These are phyloP conservation scores for Effrenium voratum DNA, from an alignment of 73 alveolate genomes.

Conservation along the genomic window DNA sequence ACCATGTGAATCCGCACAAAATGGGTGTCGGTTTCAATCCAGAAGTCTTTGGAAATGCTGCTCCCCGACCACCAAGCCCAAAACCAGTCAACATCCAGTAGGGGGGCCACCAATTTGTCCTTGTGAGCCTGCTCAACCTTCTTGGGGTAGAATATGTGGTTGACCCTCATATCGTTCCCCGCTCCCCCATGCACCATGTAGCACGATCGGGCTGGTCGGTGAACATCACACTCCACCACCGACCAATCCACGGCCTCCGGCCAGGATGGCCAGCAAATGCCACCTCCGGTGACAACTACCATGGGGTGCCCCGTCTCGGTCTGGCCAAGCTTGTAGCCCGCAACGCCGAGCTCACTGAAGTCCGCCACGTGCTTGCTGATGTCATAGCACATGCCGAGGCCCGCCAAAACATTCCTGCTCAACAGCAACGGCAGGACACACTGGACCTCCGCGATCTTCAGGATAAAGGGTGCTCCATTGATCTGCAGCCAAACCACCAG, in stretches of 20 bases:
- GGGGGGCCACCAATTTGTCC: not conserved
- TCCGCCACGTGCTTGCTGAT: not conserved
- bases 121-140: not conserved
- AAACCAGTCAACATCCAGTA: not conserved
- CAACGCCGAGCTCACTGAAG: not conserved
- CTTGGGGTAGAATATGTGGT: not conserved
- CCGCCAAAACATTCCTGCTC: not conserved
- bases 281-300: not conserved
- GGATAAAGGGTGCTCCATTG: not conserved
- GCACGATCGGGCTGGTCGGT: not conserved
- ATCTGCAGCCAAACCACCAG: not conserved
- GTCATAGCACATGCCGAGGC: not conserved
- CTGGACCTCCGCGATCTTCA: constrained; percentile 14
- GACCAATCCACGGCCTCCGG: constrained; percentile 27
- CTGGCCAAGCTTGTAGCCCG: not conserved
- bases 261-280: not conserved
- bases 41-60: not conserved
- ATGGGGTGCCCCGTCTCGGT: not conserved
- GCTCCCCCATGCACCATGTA: not conserved
- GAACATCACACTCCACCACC: not conserved
- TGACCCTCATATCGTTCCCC: not conserved
- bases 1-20: not conserved
- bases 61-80: not conserved
- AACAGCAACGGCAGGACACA: not conserved
- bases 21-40: not conserved